A percentile compares a stretch with the other conserved stretches of the same genome.
Evolutionary conservation across 306 rosid species (phyloP).

Genomic region (Vigna hirtella): DNA sequence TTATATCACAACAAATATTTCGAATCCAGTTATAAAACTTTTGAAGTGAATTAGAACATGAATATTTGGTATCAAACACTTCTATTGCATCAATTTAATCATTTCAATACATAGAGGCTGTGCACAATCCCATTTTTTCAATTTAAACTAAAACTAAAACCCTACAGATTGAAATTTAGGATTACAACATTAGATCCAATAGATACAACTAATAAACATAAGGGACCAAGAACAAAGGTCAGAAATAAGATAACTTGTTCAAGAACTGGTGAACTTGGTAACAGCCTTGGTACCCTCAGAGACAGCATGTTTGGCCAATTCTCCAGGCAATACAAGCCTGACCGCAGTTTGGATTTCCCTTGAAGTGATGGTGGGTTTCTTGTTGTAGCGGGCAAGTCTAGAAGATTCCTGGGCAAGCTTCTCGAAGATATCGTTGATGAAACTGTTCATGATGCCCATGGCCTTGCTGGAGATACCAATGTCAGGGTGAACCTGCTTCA

Average conservation of each 20-base stretch:
- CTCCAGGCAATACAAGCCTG: constrained; percentile 74
- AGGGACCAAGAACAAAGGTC: rapidly evolving
- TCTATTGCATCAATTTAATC: too few species aligned
- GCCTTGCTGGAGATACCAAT: constrained; percentile 7
- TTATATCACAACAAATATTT: not conserved
- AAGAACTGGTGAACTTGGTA: constrained; percentile 72
- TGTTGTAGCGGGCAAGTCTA: constrained; percentile 75
- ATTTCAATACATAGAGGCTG: too few species aligned
- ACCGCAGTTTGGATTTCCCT: constrained; percentile 85
- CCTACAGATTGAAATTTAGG: too few species aligned
- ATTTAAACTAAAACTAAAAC: too few species aligned
- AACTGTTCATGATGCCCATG: constrained; percentile 2
- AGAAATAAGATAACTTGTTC: constrained; percentile 53
- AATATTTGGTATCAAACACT: too few species aligned
- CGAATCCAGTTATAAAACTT: too few species aligned
- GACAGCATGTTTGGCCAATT: constrained; percentile 75
- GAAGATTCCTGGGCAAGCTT: constrained; percentile 58
- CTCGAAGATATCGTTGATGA: not conserved
- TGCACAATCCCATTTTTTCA: too few species aligned
- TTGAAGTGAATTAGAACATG: too few species aligned
- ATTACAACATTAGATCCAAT: not conserved
- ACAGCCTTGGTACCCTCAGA: constrained; percentile 86
- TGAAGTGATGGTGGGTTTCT: constrained; percentile 77
- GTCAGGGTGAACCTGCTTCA: not conserved
- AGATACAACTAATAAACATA: too few species aligned